phyloP scores from a whole-genome alignment of 2,329 filamentous ascomycete genomes.

The Cordyceps tenuipes region DNA sequence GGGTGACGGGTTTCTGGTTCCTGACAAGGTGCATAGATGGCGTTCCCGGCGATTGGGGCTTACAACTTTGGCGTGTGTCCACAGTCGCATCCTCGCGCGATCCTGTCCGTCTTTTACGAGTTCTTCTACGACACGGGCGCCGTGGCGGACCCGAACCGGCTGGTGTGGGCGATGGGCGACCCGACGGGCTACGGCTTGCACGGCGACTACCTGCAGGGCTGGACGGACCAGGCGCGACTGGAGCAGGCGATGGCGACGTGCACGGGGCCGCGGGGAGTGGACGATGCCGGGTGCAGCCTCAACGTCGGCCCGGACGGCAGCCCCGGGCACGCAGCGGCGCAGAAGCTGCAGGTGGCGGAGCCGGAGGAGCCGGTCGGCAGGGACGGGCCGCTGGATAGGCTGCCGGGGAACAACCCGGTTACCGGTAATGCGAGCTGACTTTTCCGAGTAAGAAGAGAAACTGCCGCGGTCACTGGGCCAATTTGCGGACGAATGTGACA shows the following conservation, averaged over 20 bases:
- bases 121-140: constrained; percentile 35
- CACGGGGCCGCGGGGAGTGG: constrained; percentile 18
- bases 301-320: constrained; percentile 19
- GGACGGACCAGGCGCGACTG: constrained; percentile 21
- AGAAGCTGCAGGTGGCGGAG: constrained; percentile 15
- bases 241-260: constrained; percentile 20
- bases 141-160: constrained; percentile 20
- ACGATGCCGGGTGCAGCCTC: constrained; percentile 19
- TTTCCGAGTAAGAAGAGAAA: no score
- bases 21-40: no score
- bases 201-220: constrained; percentile 24
- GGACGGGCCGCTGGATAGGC: constrained; percentile 16
- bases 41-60: constrained; percentile 21
- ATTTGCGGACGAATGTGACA: no score
- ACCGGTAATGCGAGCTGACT: not conserved
- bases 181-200: constrained; percentile 22
- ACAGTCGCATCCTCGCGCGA: constrained; percentile 31
- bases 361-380: constrained; percentile 21
- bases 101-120: constrained; percentile 38
- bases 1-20: no score
- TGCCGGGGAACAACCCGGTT: constrained; percentile 23
- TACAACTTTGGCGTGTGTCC: constrained; percentile 29
- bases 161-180: constrained; percentile 22
- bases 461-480: not conserved
- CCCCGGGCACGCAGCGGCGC: constrained; percentile 16